Evolutionary conservation across 2,329 filamentous ascomycete genomes (phyloP), one percentile per base, ranked within the genome.

Genomic region (Chaetomium olivaceum): DNA sequence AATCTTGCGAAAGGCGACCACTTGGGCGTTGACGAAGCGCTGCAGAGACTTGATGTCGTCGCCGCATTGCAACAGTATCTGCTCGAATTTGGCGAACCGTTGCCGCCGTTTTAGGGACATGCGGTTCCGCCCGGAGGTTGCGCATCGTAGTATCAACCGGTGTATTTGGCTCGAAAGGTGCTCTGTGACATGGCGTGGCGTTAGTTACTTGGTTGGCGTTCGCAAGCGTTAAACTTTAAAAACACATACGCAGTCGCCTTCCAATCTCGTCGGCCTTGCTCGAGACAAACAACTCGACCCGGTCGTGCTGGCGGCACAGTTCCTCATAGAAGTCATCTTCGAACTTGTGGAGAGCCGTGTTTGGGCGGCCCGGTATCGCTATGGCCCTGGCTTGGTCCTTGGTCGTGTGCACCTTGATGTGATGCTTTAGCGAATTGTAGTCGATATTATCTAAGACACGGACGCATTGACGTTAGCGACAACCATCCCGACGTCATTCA

Each of bases 341-440:
- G 72, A 94, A 92, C 62, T 81, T 84, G 70, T 79, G 77, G 27
- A 90, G 80, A 1, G 81, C 77, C 9, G 80, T 77, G 74, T 89
- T 87, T 70, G 82, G 82, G 62, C 90, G 87, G 19, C 91, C 91
- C 1, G 91, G 91, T 62, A 95, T 93, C 23, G 88, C 83, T 63
- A 93, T 87, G 55, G 90, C 89, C 31, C 81, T 82, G 58, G 88
- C 89, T 72, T 90, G 87, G 76, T 89, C 87, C 54, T 84, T 85
- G 14, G 88, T 89, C 1, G 92, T 96, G 74, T 92, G 86, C 67
- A 85, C 85, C 77, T 94, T 95, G 81, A 96, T 94, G 73, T 91
- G 84, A 76, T 91, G 85, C 78, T 96, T 96, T 69, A 96, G 85
- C 58, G 91, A 90, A 76, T 94, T 92, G 82, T 96, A 96, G 77